phyloP scores from a whole-genome alignment of 1,284 basidiomycete species.

The Cutaneotrichosporon arboriforme region DNA sequence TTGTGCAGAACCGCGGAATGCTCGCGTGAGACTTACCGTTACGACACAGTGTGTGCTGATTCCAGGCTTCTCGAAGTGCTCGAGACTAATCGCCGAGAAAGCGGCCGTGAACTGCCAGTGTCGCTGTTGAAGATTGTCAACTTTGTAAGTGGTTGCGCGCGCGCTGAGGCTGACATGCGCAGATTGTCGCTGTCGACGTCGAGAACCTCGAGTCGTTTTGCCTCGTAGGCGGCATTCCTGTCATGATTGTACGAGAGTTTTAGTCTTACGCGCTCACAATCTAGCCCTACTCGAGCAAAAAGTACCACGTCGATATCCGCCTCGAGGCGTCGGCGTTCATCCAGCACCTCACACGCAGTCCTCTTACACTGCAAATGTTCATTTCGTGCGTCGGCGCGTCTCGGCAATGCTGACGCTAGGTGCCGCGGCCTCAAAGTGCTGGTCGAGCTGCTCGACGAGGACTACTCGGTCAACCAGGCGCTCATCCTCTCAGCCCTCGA shows the following conservation, averaged over 20 bases:
- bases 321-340: slow-evolving; percentile 95
- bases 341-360: slow-evolving; percentile 81
- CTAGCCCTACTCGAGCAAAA: slow-evolving; percentile 80
- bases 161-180: slow-evolving; percentile 8
- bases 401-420: slow-evolving; percentile 48
- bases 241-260: slow-evolving; percentile 78
- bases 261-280: not conserved
- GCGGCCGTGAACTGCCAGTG: slow-evolving; percentile 69
- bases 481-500: slow-evolving; percentile 92
- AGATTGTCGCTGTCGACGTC: slow-evolving; percentile 82
- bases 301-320: slow-evolving; percentile 85
- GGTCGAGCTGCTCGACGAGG: slow-evolving; percentile 92
- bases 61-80: slow-evolving; percentile 73
- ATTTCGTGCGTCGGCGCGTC: slow-evolving; percentile 65
- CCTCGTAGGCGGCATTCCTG: slow-evolving; percentile 84
- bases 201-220: slow-evolving; percentile 92
- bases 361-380: slow-evolving; percentile 94
- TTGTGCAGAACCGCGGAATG: slow-evolving; percentile 89
- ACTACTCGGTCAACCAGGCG: slow-evolving; percentile 80
- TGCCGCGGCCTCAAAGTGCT: slow-evolving; percentile 90
- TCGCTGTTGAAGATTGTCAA: slow-evolving; percentile 85
- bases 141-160: slow-evolving; percentile 54
- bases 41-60: not conserved
- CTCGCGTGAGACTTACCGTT: slow-evolving; percentile 55
- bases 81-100: slow-evolving; percentile 55